Evolutionary conservation across 2,329 filamentous ascomycete species (phyloP).

Genomic region (Trichoderma sp.): DNA sequence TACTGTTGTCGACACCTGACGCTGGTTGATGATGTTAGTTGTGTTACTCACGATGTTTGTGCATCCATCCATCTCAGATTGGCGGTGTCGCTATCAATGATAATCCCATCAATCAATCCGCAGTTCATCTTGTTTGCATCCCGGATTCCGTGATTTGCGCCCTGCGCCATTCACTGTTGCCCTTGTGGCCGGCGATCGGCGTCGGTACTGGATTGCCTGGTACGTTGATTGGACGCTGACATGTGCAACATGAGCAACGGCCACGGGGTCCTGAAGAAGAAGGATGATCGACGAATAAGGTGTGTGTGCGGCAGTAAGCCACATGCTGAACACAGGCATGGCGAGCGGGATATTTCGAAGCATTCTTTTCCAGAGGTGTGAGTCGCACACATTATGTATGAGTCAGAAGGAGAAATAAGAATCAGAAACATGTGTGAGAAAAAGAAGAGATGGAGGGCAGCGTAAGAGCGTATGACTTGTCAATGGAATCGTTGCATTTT

Average conservation of each 20-base stretch:
- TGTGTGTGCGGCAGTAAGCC: background rate
- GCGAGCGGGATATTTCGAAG: background rate
- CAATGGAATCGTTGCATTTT: conserved; percentile 8
- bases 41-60: background rate
- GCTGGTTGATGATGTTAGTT: background rate
- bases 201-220: conserved; percentile 10
- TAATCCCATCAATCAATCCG: background rate
- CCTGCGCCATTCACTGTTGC: background rate
- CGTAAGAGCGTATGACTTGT: background rate
- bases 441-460: background rate
- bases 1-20: background rate
- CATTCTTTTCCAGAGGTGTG: background rate
- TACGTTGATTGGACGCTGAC: conserved; percentile 5
- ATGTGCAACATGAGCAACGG: conserved; percentile 19
- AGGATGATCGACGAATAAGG: background rate
- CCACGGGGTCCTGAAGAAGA: background rate
- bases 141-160: conserved; percentile 5
- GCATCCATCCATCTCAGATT: conserved; percentile 5
- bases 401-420: conserved; percentile 3
- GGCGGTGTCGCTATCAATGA: conserved; percentile 24
- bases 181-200: conserved; percentile 13
- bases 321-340: background rate
- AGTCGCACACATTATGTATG: background rate
- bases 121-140: background rate
- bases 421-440: background rate